Conservation (phyloP, 176 grass and related monocot species). For the Triticum turgidum region DNA sequence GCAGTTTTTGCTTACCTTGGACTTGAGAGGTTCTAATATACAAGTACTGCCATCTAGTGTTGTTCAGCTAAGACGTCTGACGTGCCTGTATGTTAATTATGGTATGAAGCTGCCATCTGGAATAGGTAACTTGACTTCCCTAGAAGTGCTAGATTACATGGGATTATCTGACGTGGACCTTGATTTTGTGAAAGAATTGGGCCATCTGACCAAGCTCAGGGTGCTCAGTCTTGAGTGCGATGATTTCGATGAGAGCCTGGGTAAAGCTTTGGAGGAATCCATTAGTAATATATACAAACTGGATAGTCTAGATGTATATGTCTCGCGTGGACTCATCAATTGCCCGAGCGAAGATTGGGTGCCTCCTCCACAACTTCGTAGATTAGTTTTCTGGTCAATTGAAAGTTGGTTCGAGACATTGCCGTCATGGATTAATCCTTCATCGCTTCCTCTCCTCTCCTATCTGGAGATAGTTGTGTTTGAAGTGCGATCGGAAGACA, state of each 20-base stretch:
- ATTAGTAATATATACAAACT: not conserved
- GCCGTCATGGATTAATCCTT: not conserved
- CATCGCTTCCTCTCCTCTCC: not conserved
- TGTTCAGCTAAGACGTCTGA: not conserved
- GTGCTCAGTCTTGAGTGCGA: not conserved
- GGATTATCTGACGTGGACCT: accelerated
- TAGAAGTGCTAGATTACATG: not conserved
- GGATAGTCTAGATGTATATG: accelerated
- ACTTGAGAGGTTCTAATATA: not conserved
- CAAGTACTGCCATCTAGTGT: not conserved
- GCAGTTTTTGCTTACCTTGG: not conserved
- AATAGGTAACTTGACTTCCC: not conserved
- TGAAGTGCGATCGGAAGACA: not conserved
- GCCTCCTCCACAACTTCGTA: not conserved
- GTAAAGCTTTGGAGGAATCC: no score
- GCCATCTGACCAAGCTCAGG: not conserved
- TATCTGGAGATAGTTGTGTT: accelerated
- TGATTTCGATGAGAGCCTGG: not conserved
- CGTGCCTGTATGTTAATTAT: not conserved
- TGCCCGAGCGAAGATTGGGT: not conserved
- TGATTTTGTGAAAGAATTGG: not conserved
- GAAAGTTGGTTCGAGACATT: accelerated
- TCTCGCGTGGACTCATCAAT: accelerated
- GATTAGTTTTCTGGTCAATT: accelerated
- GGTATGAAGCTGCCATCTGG: not conserved